These are phyloP conservation scores for Hericium coralloides DNA, from an alignment of 768 basidiomycete species.

Conservation along the genomic window DNA sequence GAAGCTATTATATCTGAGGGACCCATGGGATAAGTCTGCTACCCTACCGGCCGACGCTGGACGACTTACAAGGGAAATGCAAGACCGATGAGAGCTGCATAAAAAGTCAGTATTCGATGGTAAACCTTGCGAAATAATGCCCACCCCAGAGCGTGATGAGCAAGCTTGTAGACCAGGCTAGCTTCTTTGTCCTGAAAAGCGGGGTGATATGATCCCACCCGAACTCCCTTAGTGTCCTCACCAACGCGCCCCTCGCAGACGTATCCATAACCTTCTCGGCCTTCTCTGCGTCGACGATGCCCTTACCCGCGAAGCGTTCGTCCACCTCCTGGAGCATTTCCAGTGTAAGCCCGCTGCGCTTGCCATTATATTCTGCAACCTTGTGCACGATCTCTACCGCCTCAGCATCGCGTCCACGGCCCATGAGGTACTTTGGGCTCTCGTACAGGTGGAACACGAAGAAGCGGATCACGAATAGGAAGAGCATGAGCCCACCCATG, in stretches of 20 bases:
- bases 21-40: not conserved
- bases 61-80: constrained; percentile 56
- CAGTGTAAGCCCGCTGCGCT: constrained; percentile 35
- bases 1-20: constrained; percentile 38
- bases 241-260: constrained; percentile 27
- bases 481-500: constrained; percentile 63
- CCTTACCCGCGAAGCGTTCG: constrained; percentile 1
- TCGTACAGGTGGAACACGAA: constrained; percentile 61
- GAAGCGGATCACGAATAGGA: constrained; percentile 54
- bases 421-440: constrained; percentile 66
- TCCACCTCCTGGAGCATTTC: constrained; percentile 34
- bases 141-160: constrained; percentile 47
- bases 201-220: constrained; percentile 35
- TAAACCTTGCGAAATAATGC: not conserved
- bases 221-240: constrained; percentile 31
- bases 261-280: constrained; percentile 22
- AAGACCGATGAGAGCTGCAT: constrained; percentile 61
- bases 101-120: not conserved
- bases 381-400: constrained; percentile 56
- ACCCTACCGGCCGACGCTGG: not conserved
- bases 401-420: constrained; percentile 50
- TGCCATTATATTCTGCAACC: constrained; percentile 55
- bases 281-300: constrained; percentile 7
- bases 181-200: constrained; percentile 40
- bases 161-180: constrained; percentile 42